Conservation (phyloP, 2,329 filamentous ascomycete genomes). For the Chalaropsis ovoidea region DNA sequence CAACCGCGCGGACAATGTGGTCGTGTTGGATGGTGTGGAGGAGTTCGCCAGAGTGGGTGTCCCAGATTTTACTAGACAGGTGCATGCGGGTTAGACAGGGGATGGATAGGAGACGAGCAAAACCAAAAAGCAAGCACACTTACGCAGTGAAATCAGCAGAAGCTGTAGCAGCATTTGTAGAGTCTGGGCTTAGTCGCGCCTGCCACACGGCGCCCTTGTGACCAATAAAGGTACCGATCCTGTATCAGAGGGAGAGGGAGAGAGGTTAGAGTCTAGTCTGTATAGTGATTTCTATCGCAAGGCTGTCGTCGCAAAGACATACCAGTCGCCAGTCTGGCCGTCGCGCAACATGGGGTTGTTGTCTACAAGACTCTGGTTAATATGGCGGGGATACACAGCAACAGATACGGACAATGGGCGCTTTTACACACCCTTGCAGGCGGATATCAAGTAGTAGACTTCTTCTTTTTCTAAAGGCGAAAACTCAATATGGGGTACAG, state of each 20-base stretch:
- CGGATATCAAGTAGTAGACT: conserved; percentile 84
- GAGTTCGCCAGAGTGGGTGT: conserved; percentile 86
- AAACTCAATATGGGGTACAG: conserved; percentile 84
- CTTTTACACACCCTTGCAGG: conserved; percentile 62
- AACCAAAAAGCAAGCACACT: conserved; percentile 31
- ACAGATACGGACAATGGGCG: conserved; percentile 19
- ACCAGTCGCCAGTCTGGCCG: conserved; percentile 91
- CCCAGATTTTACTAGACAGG: conserved; percentile 76
- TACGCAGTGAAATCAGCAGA: conserved; percentile 94
- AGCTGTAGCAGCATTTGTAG: conserved; percentile 78
- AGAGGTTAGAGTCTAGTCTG: background rate
- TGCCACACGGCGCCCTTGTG: conserved; percentile 99
- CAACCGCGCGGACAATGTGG: conserved; percentile 89
- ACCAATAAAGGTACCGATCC: conserved; percentile 95
- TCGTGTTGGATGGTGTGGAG: conserved; percentile 80
- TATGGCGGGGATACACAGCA: background rate
- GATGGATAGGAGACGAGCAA: background rate
- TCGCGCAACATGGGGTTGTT: conserved; percentile 98
- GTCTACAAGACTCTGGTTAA: conserved; percentile 44
- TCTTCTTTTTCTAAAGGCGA: conserved; percentile 73
- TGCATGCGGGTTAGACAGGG: conserved; percentile 29
- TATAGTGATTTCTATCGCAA: background rate
- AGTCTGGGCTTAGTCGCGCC: conserved; percentile 79
- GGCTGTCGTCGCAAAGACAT: conserved; percentile 29
- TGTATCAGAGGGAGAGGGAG: conserved; percentile 36